phyloP scores from a whole-genome alignment of 306 rosid species.

The Cicer cuneatum region DNA sequence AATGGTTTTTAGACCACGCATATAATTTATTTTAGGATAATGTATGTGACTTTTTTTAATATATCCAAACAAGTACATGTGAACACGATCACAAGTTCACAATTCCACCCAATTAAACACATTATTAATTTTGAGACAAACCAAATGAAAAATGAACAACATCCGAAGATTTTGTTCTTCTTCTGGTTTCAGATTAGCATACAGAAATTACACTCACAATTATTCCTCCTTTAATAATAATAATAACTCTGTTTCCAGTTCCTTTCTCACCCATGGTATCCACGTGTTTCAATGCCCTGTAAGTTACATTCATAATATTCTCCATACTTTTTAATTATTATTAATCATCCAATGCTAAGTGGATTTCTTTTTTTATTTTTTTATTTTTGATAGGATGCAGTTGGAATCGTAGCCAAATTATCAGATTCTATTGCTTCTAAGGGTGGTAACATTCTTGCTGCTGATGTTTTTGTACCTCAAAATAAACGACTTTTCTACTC shows the following conservation, averaged over 20 bases:
- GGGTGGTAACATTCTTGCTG: slow-evolving; percentile 87
- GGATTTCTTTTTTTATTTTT: slow-evolving; percentile 18
- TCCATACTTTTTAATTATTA: not conserved
- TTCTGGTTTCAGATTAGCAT: slow-evolving; percentile 46
- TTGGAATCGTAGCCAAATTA: slow-evolving; percentile 93
- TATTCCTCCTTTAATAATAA: too few relatives aligned
- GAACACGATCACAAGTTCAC: too few relatives aligned
- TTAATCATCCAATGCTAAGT: not conserved
- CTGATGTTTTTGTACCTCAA: slow-evolving; percentile 91
- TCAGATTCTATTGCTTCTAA: slow-evolving; percentile 88
- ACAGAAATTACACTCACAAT: slow-evolving; percentile 39
- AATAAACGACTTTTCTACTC: slow-evolving; percentile 81
- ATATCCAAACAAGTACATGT: too few relatives aligned
- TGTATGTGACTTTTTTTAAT: too few relatives aligned
- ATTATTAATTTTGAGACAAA: too few relatives aligned
- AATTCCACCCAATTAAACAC: too few relatives aligned
- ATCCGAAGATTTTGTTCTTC: too few relatives aligned
- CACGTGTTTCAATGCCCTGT: slow-evolving; percentile 92
- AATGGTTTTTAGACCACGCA: too few relatives aligned
- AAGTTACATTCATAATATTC: slow-evolving; percentile 39
- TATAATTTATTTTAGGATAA: too few relatives aligned
- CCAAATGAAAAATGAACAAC: too few relatives aligned
- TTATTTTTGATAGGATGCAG: slow-evolving; percentile 70
- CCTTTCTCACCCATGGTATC: slow-evolving; percentile 74
- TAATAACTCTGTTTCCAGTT: slow-evolving; percentile 40